A percentile compares a stretch with the other conserved stretches of the same genome.
phyloP scores from a whole-genome alignment of 2,329 filamentous ascomycete species.

The Pseudogymnoascus sp. region DNA sequence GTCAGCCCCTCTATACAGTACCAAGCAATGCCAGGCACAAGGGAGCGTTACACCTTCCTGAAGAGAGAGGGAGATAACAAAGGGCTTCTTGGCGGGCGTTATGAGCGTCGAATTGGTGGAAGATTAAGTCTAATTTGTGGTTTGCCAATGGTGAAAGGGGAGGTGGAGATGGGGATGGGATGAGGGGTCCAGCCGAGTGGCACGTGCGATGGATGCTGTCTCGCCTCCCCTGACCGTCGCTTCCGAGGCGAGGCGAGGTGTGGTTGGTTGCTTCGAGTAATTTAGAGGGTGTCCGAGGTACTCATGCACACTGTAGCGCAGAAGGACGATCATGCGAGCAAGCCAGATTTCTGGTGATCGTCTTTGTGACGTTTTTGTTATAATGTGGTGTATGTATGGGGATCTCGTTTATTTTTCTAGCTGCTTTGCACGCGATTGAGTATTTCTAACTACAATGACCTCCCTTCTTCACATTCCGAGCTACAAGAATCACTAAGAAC shows the following conservation, averaged over 20 bases:
- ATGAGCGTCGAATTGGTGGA: not conserved
- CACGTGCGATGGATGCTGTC: not conserved
- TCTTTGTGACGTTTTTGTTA: too few species aligned
- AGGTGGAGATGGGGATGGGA: not conserved
- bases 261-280: not conserved
- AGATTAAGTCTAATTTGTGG: not conserved
- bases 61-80: conserved; percentile 4
- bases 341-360: too few species aligned
- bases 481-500: too few species aligned
- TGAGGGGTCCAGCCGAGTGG: not conserved
- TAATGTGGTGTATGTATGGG: too few species aligned
- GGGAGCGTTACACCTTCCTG: not conserved
- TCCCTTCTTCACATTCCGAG: too few species aligned
- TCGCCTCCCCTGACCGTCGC: not conserved
- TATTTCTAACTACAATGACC: too few species aligned
- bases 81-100: not conserved
- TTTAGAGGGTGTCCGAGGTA: not conserved
- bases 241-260: not conserved
- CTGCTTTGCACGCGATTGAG: too few species aligned
- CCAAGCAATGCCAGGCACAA: conserved; percentile 4
- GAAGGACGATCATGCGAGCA: not conserved
- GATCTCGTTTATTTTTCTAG: too few species aligned
- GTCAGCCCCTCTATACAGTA: not conserved
- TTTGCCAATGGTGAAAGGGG: not conserved
- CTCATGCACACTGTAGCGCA: not conserved